A percentile compares a stretch with the other conserved stretches of the same genome.
Evolutionary conservation across 345 rosid species (phyloP).

Genomic region (Punica granatum): DNA sequence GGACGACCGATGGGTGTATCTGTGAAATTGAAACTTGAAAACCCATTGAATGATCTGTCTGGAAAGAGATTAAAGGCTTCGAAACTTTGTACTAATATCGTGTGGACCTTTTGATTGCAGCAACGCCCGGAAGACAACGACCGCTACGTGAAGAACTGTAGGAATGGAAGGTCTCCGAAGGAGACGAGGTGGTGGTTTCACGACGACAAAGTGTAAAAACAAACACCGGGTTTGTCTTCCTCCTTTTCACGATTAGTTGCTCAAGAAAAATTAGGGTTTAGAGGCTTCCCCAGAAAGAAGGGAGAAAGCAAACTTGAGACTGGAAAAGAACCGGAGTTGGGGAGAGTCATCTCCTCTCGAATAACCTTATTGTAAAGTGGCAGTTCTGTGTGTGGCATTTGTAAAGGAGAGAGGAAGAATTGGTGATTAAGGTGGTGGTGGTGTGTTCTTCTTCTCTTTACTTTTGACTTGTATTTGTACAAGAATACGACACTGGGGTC

Average conservation of each 20-base stretch:
- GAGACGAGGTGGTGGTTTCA: constrained; percentile 99
- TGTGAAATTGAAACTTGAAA: not conserved
- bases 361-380: constrained; percentile 17
- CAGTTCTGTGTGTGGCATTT: constrained; percentile 13
- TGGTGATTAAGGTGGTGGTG: not conserved
- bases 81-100: not conserved
- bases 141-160: constrained; percentile 93
- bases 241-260: constrained; percentile 8
- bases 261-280: constrained; percentile 7
- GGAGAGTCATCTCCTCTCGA: not conserved
- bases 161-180: constrained; percentile 93
- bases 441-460: not conserved
- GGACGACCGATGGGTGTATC: not conserved
- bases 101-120: constrained; percentile 35
- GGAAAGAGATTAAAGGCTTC: not conserved
- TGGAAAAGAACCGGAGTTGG: not conserved
- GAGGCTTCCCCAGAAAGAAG: constrained; percentile 11
- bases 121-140: constrained; percentile 95
- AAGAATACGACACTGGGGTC: not conserved
- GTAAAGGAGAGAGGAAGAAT: constrained; percentile 22
- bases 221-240: constrained; percentile 8
- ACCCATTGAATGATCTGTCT: not conserved
- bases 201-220: constrained; percentile 83
- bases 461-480: not conserved
- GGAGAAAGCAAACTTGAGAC: not conserved